Base-by-base conservation (phyloP, 1,284 basidiomycete genomes). In the Fomitopsis schrenkii region DNA sequence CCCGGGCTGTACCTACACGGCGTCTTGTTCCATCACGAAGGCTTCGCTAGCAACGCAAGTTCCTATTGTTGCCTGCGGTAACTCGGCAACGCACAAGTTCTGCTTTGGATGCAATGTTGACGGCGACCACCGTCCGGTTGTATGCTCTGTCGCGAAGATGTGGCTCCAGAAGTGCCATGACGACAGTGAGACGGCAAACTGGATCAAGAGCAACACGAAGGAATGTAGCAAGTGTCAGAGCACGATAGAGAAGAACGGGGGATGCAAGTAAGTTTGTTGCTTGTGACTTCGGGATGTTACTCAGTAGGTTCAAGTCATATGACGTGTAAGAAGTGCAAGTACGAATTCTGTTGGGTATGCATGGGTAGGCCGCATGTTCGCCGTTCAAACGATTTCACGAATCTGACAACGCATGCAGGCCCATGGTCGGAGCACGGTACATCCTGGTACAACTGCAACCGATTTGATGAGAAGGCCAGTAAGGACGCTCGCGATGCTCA, bases 181-280 rank as follows among this genome's bases (percentile, higher is more conserved):
- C 74, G 97, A 99, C 73, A 95, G 92, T 67, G 97, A 99, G 80
- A 99, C 97, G 19, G 94, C 95, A 44, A 98, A 99, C 74, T 99
- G 97, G 97, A 96, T 99, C 79, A 94, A 93, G 82, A 98, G 95
- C 67, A 98, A 99, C 74, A 99, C 97, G 56, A 98, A 99, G 80
- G 97, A 99, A 76, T 99, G 97, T 73, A 84, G 88, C 52, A 90
- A 94, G 73, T 99, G 97, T 76, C 88, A 93, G 72, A 95, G 94
- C 68, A 98, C 96, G 57, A 98, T 99, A 66, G 96, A 99, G 83
- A 98, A 99, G 90, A 98, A 98, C 69, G 96, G 97, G n/a, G 96
- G 97, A 5, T 98, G 97, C 93, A 97, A 97, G 94, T 95, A 73
- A 71, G 92, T 87, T 12, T 15, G 59, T 59, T 59, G 61, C 66